Conservation (phyloP, 129 eudicot genomes). For the Dittrichia graveolens region DNA sequence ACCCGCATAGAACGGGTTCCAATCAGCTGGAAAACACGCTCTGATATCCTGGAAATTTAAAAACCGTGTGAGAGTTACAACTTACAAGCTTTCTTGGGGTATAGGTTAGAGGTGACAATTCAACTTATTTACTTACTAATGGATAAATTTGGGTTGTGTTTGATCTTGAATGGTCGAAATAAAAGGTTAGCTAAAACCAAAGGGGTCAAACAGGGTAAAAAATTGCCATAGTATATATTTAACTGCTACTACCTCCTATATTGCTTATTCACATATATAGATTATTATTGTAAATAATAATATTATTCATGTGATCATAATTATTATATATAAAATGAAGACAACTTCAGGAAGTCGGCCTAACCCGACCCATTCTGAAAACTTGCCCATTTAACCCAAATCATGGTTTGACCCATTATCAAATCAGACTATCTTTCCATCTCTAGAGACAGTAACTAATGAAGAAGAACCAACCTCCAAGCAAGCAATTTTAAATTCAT, state of each 20-base stretch:
- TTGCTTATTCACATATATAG: neutral
- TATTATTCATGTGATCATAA: neutral
- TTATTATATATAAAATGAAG: neutral
- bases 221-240: too few species aligned
- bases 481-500: conserved; percentile 90
- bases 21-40: conserved; percentile 73
- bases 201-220: neutral
- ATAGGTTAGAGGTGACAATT: too few species aligned
- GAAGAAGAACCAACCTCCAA: conserved; percentile 64
- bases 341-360: neutral
- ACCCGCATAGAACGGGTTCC: conserved; percentile 93
- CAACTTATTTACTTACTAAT: too few species aligned
- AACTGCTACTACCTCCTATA: neutral
- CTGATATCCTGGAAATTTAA: conserved; percentile 65
- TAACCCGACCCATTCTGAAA: neutral
- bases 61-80: conserved; percentile 3
- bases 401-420: neutral
- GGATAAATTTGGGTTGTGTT: neutral
- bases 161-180: too few species aligned
- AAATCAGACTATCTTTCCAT: neutral
- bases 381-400: neutral
- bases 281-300: neutral
- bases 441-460: neutral
- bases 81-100: conserved; percentile 11
- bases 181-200: neutral